Percentiles rank a stretch among this genome's conserved stretches.
phyloP scores from a whole-genome alignment of 2,329 filamentous ascomycete species.

The Proliferodiscus dingleyae region DNA sequence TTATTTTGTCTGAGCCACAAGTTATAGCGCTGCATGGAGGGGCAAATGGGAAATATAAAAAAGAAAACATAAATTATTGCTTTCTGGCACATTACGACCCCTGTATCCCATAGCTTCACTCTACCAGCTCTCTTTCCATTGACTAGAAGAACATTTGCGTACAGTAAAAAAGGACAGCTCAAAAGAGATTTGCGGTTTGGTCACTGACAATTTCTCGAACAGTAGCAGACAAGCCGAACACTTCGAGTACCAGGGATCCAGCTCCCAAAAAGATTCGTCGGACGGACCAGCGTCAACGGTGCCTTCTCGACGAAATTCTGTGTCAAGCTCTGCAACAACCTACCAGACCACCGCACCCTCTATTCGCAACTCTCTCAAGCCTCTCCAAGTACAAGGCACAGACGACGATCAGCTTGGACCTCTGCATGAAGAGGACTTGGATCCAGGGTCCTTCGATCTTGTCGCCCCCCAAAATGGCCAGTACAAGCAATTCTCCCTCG shows the following conservation, averaged over 20 bases:
- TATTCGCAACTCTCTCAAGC: slow-evolving; percentile 16
- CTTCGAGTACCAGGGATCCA: slow-evolving; percentile 3
- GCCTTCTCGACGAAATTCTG: slow-evolving; percentile 18
- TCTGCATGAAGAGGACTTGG: slow-evolving; percentile 40
- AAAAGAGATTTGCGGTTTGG: neutral
- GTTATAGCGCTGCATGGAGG: too few relatives aligned
- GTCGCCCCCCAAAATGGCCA: slow-evolving; percentile 38
- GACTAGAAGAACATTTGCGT: too few relatives aligned
- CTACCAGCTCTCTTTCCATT: too few relatives aligned
- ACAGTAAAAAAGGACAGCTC: too few relatives aligned
- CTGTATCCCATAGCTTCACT: too few relatives aligned
- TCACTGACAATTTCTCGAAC: neutral
- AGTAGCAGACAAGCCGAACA: neutral
- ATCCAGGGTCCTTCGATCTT: slow-evolving; percentile 50
- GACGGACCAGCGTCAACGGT: slow-evolving; percentile 17
- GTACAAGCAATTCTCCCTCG: slow-evolving; percentile 47
- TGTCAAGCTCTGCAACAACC: slow-evolving; percentile 19
- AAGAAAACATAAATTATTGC: too few relatives aligned
- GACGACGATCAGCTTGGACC: slow-evolving; percentile 49
- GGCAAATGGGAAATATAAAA: too few relatives aligned
- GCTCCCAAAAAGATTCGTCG: neutral
- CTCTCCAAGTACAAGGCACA: slow-evolving; percentile 25
- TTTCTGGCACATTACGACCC: too few relatives aligned
- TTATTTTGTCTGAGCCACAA: too few relatives aligned
- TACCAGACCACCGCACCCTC: slow-evolving; percentile 27